phyloP scores from a whole-genome alignment of 2,329 filamentous ascomycete genomes.

The Myriosclerotinia duriaeana region DNA sequence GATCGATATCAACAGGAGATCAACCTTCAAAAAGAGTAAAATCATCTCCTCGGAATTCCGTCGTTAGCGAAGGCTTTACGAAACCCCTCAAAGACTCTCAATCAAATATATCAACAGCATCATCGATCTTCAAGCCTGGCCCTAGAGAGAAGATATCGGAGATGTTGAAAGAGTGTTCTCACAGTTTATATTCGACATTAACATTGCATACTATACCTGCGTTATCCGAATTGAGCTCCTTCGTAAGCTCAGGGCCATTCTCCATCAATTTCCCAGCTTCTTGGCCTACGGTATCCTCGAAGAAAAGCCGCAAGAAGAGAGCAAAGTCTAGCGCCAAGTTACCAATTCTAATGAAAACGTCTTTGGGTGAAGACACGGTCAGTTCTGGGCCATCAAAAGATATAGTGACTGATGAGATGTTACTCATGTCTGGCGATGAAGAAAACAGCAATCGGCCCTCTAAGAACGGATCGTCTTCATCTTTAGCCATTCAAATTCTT shows the following conservation, averaged over 20 bases:
- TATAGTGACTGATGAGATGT: not conserved
- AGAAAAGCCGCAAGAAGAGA: not conserved
- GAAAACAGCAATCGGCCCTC: not conserved
- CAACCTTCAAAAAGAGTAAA: not conserved
- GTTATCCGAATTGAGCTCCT: conserved; percentile 6
- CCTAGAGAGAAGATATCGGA: not conserved
- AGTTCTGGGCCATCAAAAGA: not conserved
- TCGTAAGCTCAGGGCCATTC: conserved; percentile 2
- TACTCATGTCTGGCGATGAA: not conserved
- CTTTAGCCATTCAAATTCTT: not conserved
- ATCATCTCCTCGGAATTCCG: too few species aligned
- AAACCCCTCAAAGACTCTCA: not conserved
- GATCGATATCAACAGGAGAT: not conserved
- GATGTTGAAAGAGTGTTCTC: conserved; percentile 4
- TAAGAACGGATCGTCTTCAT: not conserved
- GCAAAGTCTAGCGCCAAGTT: too few species aligned
- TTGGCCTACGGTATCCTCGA: not conserved
- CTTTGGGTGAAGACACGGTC: not conserved
- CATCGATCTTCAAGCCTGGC: not conserved
- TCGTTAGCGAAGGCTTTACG: not conserved
- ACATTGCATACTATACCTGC: conserved; percentile 3
- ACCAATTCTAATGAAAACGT: too few species aligned
- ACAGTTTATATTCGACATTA: not conserved
- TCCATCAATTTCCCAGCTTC: not conserved
- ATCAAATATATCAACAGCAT: not conserved